Conservation (phyloP, 2,329 filamentous ascomycete species). For the Fusarium sp. region DNA sequence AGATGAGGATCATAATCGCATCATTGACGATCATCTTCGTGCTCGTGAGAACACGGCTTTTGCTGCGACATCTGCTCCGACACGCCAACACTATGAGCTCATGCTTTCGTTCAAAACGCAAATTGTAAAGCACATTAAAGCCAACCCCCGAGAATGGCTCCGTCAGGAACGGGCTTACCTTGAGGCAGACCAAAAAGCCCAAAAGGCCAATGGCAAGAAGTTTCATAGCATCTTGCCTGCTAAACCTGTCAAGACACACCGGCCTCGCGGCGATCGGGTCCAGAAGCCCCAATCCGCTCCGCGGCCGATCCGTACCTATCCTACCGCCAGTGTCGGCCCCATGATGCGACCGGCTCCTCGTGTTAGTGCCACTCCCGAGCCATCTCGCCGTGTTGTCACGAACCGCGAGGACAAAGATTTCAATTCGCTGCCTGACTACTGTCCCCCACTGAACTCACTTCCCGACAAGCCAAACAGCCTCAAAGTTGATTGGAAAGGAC, state of each 20-base stretch:
- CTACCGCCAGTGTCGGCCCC: conserved; percentile 43
- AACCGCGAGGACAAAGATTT: conserved; percentile 89
- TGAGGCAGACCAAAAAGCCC: conserved; percentile 60
- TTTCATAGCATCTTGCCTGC: conserved; percentile 58
- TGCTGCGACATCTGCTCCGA: conserved; percentile 60
- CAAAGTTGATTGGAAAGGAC: conserved; percentile 90
- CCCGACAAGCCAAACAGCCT: conserved; percentile 75
- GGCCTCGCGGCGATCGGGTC: conserved; percentile 52
- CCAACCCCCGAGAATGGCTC: conserved; percentile 63
- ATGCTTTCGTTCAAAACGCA: conserved; percentile 66
- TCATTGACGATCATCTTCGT: conserved; percentile 65
- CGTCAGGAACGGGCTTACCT: conserved; percentile 64
- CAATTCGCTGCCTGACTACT: conserved; percentile 76
- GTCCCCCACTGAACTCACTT: conserved; percentile 75
- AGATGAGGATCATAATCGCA: conserved; percentile 57
- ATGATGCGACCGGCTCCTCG: conserved; percentile 49
- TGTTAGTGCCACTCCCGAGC: conserved; percentile 63
- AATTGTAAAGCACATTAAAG: conserved; percentile 60
- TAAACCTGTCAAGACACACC: conserved; percentile 53
- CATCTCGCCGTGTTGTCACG: conserved; percentile 65
- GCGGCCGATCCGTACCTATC: conserved; percentile 53
- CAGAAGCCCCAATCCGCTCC: conserved; percentile 53
- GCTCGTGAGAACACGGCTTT: conserved; percentile 60
- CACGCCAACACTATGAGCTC: conserved; percentile 66
- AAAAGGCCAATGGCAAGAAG: conserved; percentile 56